Evolutionary conservation across 2,329 filamentous ascomycete species (phyloP), one percentile per base, ranked within the genome.

Genomic region (Colletotrichum orbiculare): DNA sequence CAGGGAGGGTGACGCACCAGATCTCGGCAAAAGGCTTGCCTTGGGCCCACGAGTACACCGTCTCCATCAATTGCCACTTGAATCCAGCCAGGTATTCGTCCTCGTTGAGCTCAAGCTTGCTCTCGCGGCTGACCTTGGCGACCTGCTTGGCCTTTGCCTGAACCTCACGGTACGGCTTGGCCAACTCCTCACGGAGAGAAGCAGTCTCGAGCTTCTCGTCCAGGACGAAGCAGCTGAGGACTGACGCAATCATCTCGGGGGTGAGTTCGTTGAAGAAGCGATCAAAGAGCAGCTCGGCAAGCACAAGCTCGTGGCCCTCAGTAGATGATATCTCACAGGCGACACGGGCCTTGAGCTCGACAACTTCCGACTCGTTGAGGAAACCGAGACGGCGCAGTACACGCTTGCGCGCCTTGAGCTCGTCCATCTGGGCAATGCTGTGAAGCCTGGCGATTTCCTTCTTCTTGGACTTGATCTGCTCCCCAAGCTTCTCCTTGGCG

Each of bases 1-100:
- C 8, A 8, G 11, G n/a, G 12, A 4, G 10, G n/a, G 12, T 38
- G 57, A 87, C 93, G 74, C 87, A 97, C 95, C 96, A 98, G 68
- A 99, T 97, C 71, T 97, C 90, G 1, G 92, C 89, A 81, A 99
- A 99, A 0, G 92, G 89, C 71, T 91, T 91, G 54, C 95, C 96
- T 70, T 96, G 91, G 6, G 93, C 91, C 96, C 96, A 99, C 6
- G 91, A 87, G 73, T 90, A 92, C 4, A 99, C 94, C 41, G 97
- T 96, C 74, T 97, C 95, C 95, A 99, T 98, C 54, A 99, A 83
- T 81, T 98, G 91, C 83, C 89, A 94, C 82, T 97, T 97, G 81
- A 99, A 91, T 54, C 89, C 90, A 71, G 92, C 85, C 25, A 96
- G 87, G 73, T 97, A 99, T 73, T 97, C 94, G 56, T 98, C 94